A percentile compares a stretch with the other conserved stretches of the same genome.
Conservation (phyloP, 2,329 filamentous ascomycete species). For the Alternaria solani region DNA sequence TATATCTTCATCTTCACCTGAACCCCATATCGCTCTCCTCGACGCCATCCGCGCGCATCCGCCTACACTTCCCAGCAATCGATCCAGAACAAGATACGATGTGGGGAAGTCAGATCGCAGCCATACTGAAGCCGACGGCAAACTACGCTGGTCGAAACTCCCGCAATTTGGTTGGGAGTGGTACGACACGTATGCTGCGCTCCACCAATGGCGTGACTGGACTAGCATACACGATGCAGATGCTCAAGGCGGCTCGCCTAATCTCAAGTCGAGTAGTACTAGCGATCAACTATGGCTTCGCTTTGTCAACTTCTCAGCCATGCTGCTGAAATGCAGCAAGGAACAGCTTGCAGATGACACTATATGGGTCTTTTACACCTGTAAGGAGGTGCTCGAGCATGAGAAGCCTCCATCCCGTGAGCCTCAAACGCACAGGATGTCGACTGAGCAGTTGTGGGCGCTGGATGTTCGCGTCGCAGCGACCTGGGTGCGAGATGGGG, state of each 20-base stretch:
- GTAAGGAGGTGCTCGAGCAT: not conserved
- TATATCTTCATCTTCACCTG: not conserved
- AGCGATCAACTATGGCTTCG: not conserved
- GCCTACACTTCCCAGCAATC: not conserved
- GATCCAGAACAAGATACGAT: not conserved
- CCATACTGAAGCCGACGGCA: not conserved
- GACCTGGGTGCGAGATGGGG: slow-evolving; percentile 8
- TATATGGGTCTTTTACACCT: not conserved
- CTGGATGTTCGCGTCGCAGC: slow-evolving; percentile 10
- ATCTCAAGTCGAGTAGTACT: not conserved
- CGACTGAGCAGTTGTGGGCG: not conserved
- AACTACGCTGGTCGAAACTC: not conserved
- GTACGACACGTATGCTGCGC: not conserved
- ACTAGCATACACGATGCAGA: not conserved
- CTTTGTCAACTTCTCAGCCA: not conserved
- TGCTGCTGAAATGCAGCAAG: not conserved
- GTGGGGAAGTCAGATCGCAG: no score
- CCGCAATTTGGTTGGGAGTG: not conserved
- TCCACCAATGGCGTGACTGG: not conserved
- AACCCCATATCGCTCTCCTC: not conserved
- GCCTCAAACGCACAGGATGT: not conserved
- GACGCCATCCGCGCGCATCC: not conserved
- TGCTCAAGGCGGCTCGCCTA: not conserved
- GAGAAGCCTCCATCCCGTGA: not conserved
- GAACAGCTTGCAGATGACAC: not conserved